phyloP scores from a whole-genome alignment of 176 grass and related monocot species.

The Aegilops sharonensis region DNA sequence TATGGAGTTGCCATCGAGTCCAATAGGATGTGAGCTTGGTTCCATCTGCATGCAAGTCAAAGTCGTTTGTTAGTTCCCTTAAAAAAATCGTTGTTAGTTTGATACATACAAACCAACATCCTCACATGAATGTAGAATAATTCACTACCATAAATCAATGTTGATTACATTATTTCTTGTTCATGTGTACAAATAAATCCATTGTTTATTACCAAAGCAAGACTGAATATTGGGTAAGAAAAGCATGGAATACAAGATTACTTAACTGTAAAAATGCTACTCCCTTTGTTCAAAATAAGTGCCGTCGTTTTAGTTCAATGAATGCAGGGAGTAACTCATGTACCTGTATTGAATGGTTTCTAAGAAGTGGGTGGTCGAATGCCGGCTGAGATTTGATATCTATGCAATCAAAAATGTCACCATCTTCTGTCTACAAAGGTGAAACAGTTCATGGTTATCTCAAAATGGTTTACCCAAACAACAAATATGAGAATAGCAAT shows the following conservation, averaged over 20 bases:
- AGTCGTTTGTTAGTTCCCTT: not conserved
- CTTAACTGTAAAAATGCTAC: not conserved
- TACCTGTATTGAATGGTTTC: conserved; percentile 9
- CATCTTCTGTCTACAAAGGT: not conserved
- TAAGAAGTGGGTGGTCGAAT: not conserved
- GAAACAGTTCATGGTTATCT: not conserved
- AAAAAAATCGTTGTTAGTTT: not conserved
- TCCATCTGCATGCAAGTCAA: not conserved
- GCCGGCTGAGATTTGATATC: conserved; percentile 12
- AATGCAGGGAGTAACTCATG: no score
- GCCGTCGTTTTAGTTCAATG: no score
- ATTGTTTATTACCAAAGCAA: not conserved
- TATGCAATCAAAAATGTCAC: conserved; percentile 9
- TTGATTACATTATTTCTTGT: not conserved
- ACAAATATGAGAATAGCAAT: not conserved
- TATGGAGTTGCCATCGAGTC: not conserved
- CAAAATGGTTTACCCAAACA: not conserved
- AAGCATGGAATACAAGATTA: not conserved
- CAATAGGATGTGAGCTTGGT: not conserved
- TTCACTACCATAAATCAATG: not conserved
- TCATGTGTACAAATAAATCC: not conserved
- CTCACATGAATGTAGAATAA: not conserved
- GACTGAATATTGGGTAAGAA: not conserved
- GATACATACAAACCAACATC: not conserved
- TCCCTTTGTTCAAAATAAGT: no score